Evolutionary conservation across 1,284 basidiomycete genomes (phyloP).

Genomic region (Wallemia hederae): DNA sequence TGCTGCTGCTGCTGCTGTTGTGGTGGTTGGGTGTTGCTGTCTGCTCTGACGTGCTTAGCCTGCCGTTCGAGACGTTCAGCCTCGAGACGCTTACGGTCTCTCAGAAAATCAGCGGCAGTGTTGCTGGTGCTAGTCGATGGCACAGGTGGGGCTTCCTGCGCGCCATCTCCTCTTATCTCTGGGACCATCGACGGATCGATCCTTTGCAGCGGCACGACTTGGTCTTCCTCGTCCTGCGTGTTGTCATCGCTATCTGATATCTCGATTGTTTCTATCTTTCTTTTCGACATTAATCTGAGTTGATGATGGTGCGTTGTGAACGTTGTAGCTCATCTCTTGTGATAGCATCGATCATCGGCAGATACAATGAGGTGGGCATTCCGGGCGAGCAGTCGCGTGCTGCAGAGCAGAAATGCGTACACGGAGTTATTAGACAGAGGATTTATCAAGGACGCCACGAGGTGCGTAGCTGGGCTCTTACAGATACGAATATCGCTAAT

Average conservation of each 20-base stretch:
- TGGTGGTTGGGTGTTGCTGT: not conserved
- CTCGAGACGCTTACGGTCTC: not conserved
- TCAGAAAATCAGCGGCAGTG: not conserved
- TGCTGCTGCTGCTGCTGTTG: too few relatives aligned
- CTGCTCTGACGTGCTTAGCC: not conserved
- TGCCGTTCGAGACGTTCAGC: not conserved
- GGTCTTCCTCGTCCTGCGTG: not conserved
- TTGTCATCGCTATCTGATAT: not conserved
- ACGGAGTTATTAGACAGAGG: not conserved
- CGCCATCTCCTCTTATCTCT: not conserved
- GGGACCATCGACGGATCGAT: not conserved
- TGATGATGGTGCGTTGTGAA: not conserved
- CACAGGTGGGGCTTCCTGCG: not conserved
- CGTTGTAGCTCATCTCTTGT: too few relatives aligned
- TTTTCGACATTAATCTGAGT: not conserved
- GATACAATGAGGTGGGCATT: not conserved
- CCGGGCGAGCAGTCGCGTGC: not conserved
- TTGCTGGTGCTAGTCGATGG: not conserved
- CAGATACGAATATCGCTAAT: too few relatives aligned
- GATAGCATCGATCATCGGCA: not conserved
- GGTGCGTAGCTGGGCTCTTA: slow-evolving; percentile 2
- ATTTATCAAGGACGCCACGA: not conserved
- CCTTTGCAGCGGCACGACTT: too few relatives aligned
- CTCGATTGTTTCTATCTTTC: not conserved
- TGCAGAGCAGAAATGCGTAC: not conserved